A percentile compares a stretch with the other conserved stretches of the same genome.
Conservation (phyloP, 2,329 filamentous ascomycete genomes). For the Macrophomina phaseolina region DNA sequence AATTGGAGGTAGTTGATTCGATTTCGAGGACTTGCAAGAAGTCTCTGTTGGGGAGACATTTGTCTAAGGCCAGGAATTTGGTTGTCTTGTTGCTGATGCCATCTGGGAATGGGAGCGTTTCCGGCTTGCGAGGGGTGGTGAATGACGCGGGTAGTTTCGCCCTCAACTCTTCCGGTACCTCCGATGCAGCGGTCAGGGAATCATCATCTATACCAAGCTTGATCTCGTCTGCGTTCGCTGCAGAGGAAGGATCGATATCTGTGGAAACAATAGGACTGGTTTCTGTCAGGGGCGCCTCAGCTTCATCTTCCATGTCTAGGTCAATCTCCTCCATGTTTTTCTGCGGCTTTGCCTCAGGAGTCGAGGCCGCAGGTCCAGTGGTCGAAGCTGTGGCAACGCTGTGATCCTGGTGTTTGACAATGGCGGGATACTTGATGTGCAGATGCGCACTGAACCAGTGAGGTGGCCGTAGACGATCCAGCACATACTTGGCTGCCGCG, state of each 20-base stretch:
- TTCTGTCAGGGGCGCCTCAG: slow-evolving; percentile 28
- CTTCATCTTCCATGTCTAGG: slow-evolving; percentile 49
- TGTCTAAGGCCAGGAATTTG: slow-evolving; percentile 88
- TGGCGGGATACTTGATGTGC: slow-evolving; percentile 83
- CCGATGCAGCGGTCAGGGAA: slow-evolving; percentile 22
- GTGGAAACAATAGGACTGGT: slow-evolving; percentile 42
- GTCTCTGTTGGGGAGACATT: slow-evolving; percentile 78
- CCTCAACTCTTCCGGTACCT: slow-evolving; percentile 69
- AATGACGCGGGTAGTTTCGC: slow-evolving; percentile 81
- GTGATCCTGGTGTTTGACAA: slow-evolving; percentile 55
- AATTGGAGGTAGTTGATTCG: slow-evolving; percentile 46
- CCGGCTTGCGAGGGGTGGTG: slow-evolving; percentile 49
- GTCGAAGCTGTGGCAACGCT: slow-evolving; percentile 11
- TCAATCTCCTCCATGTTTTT: slow-evolving; percentile 71
- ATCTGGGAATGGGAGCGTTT: slow-evolving; percentile 63
- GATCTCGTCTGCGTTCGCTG: slow-evolving; percentile 50
- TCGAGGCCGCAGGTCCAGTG: slow-evolving; percentile 6
- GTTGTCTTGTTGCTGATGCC: slow-evolving; percentile 80
- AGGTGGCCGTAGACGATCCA: slow-evolving; percentile 79
- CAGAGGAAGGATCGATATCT: too few species aligned
- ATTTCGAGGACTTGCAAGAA: slow-evolving; percentile 78
- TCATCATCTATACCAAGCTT: slow-evolving; percentile 42
- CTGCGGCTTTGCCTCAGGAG: slow-evolving; percentile 25
- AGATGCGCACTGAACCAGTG: slow-evolving; percentile 93
- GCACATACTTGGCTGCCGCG: slow-evolving; percentile 76